Evolutionary conservation across 108 stramenopile species (phyloP), one percentile per base, ranked within the genome.

Genomic region (Fragilaria crotonensis): DNA sequence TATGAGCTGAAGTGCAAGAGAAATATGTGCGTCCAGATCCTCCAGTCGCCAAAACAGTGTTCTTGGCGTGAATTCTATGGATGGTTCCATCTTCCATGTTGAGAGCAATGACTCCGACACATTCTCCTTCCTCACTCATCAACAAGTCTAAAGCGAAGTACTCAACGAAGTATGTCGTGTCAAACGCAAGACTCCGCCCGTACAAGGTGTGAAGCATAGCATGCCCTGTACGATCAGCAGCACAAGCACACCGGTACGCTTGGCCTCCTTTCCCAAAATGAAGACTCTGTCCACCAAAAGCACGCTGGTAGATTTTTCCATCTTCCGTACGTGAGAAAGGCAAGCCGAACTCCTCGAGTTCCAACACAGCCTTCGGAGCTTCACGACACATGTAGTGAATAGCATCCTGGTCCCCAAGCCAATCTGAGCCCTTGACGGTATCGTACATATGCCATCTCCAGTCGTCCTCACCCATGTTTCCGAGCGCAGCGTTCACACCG

Each of bases 371-470:
- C 62, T 71, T 68, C 49, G 99, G 99, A 22, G 99, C 99, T 77
- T 99, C 99, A 19, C 95, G 73, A 73, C 97, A 98, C 99, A 99
- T 99, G 96, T 99, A 99, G 73, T 98, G 97, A 66, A 99, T 99
- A 62, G 99, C 97, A 75, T 99, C 98, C 78, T 99, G 99, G 78
- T 99, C 99, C 18, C 99, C 99, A 5, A 99, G 85, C 97, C 97
- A 99, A 69, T 99, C 99, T 31, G 66, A 67, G 5, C 99, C 99
- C 77, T 99, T 99, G 36, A 99, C 99, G 20, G 99, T 99, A 77
- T 99, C 99, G 72, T 98, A 99, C 95, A 96, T 95, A 84, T 99
- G 99, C 97, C 97, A 99, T 53, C 94, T 54, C 95, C 96, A 97
- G 73, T 97, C 96, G 75, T 97, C 96, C 66, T 90, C 73, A 45